Evolutionary conservation across 2,329 filamentous ascomycete species (phyloP), one percentile per base, ranked within the genome.

Genomic region (Apiospora hydei): DNA sequence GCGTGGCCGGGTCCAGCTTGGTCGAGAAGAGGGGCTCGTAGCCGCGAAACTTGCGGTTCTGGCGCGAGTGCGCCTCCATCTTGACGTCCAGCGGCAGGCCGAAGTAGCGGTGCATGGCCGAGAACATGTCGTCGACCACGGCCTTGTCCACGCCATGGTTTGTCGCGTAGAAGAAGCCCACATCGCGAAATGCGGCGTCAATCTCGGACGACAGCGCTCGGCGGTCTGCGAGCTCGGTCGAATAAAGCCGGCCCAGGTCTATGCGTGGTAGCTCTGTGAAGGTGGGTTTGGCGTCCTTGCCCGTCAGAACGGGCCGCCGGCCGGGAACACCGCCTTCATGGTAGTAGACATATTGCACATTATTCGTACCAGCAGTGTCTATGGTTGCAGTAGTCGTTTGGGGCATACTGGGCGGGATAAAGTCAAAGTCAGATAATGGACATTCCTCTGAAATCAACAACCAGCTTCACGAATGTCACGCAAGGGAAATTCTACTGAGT

Each of bases 21-120:
- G 71, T 72, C 43, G 71, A 72, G 67, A 72, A 72, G n/a, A 72
- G 34, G 71, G 71, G 71, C 51, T 72, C 71, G 53, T 70, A 72
- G 67, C 71, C 71, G 18, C 71, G 71, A 24, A 72, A 72, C 34
- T 72, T 72, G 43, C 46, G 71, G 67, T 72, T 72, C 67, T 49
- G n/a, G 21, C 71, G 71, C 51, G 67, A 69, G 71, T 69, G 53
- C 67, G 71, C 44, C 51, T 72, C 67, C 71, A 69, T 64, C 67
- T 72, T 72, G 51, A 69, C 53, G 24, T 46, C 67, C n/a, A 41
- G 47, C 34, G 67, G 41, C 41, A 72, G 51, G n/a, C 41, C 21
- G 14, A 72, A 72, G 43, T 64, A 72, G 13, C 44, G 26, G n/a
- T 34, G 67, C 71, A 72, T 72, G 47, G 67, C 71, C 34, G 51